Conservation (phyloP, 2,329 filamentous ascomycete species). For the Colletotrichum tofieldiae region DNA sequence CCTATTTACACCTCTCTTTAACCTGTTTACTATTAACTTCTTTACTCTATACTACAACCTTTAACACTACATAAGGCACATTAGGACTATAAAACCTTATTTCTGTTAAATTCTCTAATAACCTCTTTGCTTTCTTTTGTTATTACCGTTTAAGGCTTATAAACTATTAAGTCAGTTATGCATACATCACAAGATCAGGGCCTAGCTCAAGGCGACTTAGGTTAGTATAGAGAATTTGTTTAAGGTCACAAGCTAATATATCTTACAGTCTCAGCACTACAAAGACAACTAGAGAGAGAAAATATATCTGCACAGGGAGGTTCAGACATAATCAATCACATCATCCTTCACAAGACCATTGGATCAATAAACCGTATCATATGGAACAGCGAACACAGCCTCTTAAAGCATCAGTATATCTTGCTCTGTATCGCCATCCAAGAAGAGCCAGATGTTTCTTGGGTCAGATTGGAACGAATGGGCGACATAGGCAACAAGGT, state of each 20-base stretch:
- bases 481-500: neutral
- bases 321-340: neutral
- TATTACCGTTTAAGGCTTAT: neutral
- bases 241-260: neutral
- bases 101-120: neutral
- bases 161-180: neutral
- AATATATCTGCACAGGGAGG: neutral
- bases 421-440: neutral
- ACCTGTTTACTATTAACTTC: too few species aligned
- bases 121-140: neutral
- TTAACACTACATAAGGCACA: too few species aligned
- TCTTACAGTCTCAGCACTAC: neutral
- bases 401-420: neutral
- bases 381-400: neutral
- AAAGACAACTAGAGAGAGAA: neutral
- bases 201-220: neutral
- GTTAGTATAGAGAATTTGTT: neutral
- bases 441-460: neutral
- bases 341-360: neutral
- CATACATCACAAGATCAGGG: neutral
- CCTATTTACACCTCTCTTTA: too few species aligned
- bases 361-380: neutral
- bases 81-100: too few species aligned
- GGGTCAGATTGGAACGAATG: constrained; percentile 2
- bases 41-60: too few species aligned